phyloP scores from a whole-genome alignment of 495 filamentous ascomycete species.

The Amphirosellinia nigrospora region DNA sequence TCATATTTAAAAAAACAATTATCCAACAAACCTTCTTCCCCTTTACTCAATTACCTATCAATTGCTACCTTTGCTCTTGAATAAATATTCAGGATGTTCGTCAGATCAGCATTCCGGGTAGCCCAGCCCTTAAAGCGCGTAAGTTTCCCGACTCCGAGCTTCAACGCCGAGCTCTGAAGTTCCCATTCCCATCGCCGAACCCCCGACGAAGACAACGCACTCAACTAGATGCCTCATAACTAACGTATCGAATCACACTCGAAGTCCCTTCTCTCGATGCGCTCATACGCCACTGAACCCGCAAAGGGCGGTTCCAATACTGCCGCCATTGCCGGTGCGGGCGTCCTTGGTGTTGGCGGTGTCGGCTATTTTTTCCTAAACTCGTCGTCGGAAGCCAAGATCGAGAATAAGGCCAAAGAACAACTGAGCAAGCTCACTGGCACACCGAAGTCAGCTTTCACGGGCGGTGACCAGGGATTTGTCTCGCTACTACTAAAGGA shows the following conservation, averaged over 20 bases:
- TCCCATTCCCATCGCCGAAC: background rate
- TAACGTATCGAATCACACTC: slow-evolving; percentile 23
- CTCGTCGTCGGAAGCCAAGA: slow-evolving; percentile 53
- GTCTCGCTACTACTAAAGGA: slow-evolving; percentile 78
- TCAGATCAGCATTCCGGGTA: slow-evolving; percentile 49
- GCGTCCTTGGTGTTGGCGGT: slow-evolving; percentile 48
- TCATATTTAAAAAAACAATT: background rate
- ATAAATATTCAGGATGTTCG: slow-evolving; percentile 46
- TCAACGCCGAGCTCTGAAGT: slow-evolving; percentile 1
- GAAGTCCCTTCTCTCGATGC: slow-evolving; percentile 44
- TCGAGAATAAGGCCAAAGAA: slow-evolving; percentile 55
- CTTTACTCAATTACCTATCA: background rate
- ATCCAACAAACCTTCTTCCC: background rate
- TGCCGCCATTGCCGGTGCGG: slow-evolving; percentile 49
- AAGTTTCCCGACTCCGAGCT: slow-evolving; percentile 31
- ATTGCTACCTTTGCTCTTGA: background rate
- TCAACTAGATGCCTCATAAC: slow-evolving; percentile 28
- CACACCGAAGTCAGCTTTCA: slow-evolving; percentile 67
- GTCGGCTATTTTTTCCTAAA: slow-evolving; percentile 58
- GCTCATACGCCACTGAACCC: slow-evolving; percentile 62
- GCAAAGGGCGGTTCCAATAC: slow-evolving; percentile 48
- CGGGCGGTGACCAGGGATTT: slow-evolving; percentile 86
- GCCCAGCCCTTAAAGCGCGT: slow-evolving; percentile 55
- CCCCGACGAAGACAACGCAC: slow-evolving; percentile 4
- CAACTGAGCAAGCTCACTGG: slow-evolving; percentile 37